phyloP scores from a whole-genome alignment of 2,329 filamentous ascomycete species.

The Talaromyces sp. region DNA sequence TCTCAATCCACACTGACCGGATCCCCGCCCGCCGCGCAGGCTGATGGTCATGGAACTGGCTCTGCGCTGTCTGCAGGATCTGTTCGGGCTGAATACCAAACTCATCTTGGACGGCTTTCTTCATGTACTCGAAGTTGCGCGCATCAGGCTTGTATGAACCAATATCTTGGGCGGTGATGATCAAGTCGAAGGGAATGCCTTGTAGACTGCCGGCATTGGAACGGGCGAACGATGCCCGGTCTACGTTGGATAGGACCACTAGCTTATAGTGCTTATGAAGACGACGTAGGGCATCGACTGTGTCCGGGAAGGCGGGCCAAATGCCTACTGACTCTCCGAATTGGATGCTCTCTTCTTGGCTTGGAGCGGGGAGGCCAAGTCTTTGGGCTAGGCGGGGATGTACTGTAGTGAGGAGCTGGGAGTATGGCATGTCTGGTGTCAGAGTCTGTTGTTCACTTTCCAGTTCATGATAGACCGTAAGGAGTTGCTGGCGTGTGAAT shows the following conservation, averaged over 20 bases:
- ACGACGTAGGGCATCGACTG: slow-evolving; percentile 54
- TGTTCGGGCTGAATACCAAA: slow-evolving; percentile 60
- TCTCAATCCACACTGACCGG: slow-evolving; percentile 65
- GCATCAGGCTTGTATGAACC: slow-evolving; percentile 70
- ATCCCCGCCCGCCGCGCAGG: slow-evolving; percentile 65
- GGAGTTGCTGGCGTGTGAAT: slow-evolving; percentile 27
- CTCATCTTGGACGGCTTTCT: slow-evolving; percentile 55
- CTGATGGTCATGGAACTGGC: slow-evolving; percentile 67
- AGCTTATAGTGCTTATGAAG: slow-evolving; percentile 57
- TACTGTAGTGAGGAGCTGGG: slow-evolving; percentile 57
- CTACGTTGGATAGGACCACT: slow-evolving; percentile 61
- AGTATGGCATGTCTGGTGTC: slow-evolving; percentile 63
- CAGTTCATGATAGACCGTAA: slow-evolving; percentile 29
- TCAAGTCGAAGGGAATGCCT: slow-evolving; percentile 60
- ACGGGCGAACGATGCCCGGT: slow-evolving; percentile 53
- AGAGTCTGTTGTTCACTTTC: slow-evolving; percentile 54
- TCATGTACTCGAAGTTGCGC: slow-evolving; percentile 68
- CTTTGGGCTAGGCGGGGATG: slow-evolving; percentile 40
- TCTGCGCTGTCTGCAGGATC: slow-evolving; percentile 70
- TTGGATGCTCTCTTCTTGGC: slow-evolving; percentile 39
- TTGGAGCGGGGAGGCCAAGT: slow-evolving; percentile 25
- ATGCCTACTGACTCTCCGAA: slow-evolving; percentile 54
- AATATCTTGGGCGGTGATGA: slow-evolving; percentile 72
- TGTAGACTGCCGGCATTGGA: slow-evolving; percentile 54
- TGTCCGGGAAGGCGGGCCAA: slow-evolving; percentile 63